These are phyloP conservation scores for Lachancea mirantina DNA, from an alignment of 805 yeast species.

Conservation along the genomic window DNA sequence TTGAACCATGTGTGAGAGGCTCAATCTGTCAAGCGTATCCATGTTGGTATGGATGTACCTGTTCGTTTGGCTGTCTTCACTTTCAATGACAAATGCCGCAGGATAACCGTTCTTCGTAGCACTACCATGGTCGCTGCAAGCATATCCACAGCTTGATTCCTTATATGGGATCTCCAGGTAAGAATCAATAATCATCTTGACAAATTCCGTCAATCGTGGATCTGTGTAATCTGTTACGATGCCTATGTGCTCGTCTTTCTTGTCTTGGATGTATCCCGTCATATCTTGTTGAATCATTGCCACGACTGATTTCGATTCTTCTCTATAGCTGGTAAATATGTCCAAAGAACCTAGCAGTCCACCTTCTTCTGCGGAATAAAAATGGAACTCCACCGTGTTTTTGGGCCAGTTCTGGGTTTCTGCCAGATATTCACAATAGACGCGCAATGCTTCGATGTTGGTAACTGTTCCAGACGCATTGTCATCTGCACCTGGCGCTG, in stretches of 20 bases:
- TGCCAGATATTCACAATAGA: slow-evolving; percentile 36
- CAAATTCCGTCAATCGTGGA: slow-evolving; percentile 46
- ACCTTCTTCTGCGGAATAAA: slow-evolving; percentile 92
- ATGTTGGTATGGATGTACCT: slow-evolving; percentile 67
- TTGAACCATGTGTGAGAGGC: slow-evolving; percentile 71
- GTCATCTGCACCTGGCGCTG: slow-evolving; percentile 95
- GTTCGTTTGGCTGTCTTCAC: slow-evolving; percentile 55
- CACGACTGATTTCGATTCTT: slow-evolving; percentile 44
- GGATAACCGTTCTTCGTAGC: slow-evolving; percentile 82
- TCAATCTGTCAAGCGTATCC: slow-evolving; percentile 78
- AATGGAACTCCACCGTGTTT: slow-evolving; percentile 85
- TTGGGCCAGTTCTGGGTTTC: slow-evolving; percentile 40
- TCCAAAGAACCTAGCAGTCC: slow-evolving; percentile 84
- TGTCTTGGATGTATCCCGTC: slow-evolving; percentile 68
- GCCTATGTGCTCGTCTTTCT: slow-evolving; percentile 63
- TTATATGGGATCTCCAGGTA: slow-evolving; percentile 64
- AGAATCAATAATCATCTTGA: slow-evolving; percentile 51
- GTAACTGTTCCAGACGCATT: slow-evolving; percentile 86
- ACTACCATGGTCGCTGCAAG: slow-evolving; percentile 89
- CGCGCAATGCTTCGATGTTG: slow-evolving; percentile 64
- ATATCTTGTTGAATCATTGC: slow-evolving; percentile 93
- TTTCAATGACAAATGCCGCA: slow-evolving; percentile 73
- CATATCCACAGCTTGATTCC: slow-evolving; percentile 81
- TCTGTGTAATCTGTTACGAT: slow-evolving; percentile 67
- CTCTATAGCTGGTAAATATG: slow-evolving; percentile 50